Evolutionary conservation across 2,329 filamentous ascomycete species (phyloP), one percentile per base, ranked within the genome.

Genomic region (Aspergillus neoniger): DNA sequence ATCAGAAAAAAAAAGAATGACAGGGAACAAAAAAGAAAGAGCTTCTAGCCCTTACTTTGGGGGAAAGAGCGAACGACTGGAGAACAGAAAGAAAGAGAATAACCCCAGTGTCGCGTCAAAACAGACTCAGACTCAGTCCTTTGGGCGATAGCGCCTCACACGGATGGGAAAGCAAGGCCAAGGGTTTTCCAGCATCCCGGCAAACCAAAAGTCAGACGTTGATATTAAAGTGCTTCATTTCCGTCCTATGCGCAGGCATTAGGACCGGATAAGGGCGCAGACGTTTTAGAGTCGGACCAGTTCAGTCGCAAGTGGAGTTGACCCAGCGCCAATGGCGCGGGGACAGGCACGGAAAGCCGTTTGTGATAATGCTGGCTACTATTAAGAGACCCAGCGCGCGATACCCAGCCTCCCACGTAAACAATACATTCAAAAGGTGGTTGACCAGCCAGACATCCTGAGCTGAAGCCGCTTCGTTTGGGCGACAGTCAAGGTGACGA

Each of bases 1-100:
- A 55, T 56, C 57, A 57, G 59, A 50, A 0, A 44, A 0, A 44
- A 9, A 48, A 51, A 6, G 36, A 62, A 28, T 21, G 32, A 61
- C 25, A 58, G 14, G 30, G 30, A 52, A 17, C 39, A 38, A 17
- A 47, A 50, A 28, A 17, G 23, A 59, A 60, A 67, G 70, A 74
- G 72, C 70, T 57, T 71, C 72, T 65, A 71, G 72, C 73, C 63
- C 71, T 68, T 63, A 55, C 30, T 21, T 59, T 38, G 39, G 44
- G 62, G 55, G 49, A 66, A 67, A 62, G 56, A 65, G 60, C 63
- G 58, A 63, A 55, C 55, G 39, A 61, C 51, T 62, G 53, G 39
- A 55, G 30, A 57, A 55, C 63, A 62, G 49, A 60, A 59, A 65
- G 64, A 62, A 61, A 58, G 53, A 57, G 60, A 39, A 59, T 44